These are phyloP conservation scores for Alternaria consortialis DNA, from an alignment of 2,329 filamentous ascomycete species.

Conservation along the genomic window DNA sequence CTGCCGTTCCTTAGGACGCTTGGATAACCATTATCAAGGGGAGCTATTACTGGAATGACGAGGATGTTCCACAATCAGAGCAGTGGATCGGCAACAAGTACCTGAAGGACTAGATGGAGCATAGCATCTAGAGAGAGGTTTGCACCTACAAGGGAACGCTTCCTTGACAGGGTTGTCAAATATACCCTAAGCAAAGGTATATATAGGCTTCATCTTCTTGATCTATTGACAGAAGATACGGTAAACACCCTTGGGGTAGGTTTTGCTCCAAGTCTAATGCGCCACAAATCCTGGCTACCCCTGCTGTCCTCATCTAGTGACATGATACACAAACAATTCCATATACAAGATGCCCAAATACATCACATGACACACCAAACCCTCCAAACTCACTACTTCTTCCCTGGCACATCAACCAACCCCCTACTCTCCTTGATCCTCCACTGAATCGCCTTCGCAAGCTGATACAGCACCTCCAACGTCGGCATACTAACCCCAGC, in stretches of 20 bases:
- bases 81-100: neutral
- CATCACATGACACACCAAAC: neutral
- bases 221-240: too few relatives aligned
- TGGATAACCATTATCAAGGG: neutral
- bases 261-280: too few relatives aligned
- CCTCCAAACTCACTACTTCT: neutral
- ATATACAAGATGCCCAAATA: neutral
- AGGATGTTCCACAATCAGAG: neutral
- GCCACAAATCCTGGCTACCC: too few relatives aligned
- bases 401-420: slow-evolving; percentile 41
- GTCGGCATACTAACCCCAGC: slow-evolving; percentile 62
- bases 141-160: too few relatives aligned
- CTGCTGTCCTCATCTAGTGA: too few relatives aligned
- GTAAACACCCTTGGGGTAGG: too few relatives aligned
- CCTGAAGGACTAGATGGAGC: neutral
- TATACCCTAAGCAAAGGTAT: too few relatives aligned
- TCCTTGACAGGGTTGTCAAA: too few relatives aligned
- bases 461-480: slow-evolving; percentile 59
- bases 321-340: neutral
- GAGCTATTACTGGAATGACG: too few relatives aligned
- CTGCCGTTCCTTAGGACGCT: neutral
- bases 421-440: slow-evolving; percentile 58
- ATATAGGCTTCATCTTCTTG: too few relatives aligned
- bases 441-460: slow-evolving; percentile 61
- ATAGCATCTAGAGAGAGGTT: neutral